Conservation (phyloP, 331 rosid species). For the Quercus phellos region DNA sequence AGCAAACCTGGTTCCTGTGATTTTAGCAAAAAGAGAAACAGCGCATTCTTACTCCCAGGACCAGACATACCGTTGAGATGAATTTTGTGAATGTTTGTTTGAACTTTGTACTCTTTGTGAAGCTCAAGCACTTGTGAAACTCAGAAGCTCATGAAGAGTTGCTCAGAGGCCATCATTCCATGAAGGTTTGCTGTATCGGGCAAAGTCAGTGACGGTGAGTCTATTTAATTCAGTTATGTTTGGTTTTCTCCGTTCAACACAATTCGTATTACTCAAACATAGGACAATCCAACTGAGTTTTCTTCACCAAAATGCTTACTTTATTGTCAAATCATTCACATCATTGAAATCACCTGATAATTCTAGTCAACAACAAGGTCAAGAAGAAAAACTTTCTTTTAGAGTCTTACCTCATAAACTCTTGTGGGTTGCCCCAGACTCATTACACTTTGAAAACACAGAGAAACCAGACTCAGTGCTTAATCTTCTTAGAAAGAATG, state of each 20-base stretch:
- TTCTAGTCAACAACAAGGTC: not conserved
- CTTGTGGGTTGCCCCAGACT: not conserved
- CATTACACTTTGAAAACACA: not conserved
- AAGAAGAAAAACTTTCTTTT: not conserved
- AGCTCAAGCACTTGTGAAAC: no score
- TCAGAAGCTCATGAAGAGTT: no score
- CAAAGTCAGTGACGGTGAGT: not conserved
- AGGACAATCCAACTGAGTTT: not conserved
- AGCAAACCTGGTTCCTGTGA: no score
- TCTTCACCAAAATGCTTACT: not conserved
- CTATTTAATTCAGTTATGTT: not conserved
- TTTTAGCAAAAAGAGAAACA: no score
- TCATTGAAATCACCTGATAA: not conserved
- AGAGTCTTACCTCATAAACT: not conserved
- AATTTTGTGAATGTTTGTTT: no score
- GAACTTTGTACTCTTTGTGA: no score
- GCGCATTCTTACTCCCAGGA: no score
- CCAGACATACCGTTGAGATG: no score
- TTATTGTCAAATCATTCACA: not conserved
- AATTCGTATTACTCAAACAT: not conserved
- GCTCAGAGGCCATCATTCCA: no score
- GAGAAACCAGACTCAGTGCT: not conserved
- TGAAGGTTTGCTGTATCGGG: not conserved
- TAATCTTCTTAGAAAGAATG: slow-evolving; percentile 4
- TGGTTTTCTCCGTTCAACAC: not conserved